phyloP scores from a whole-genome alignment of 805 yeast species.

The Lipomyces anomalus region DNA sequence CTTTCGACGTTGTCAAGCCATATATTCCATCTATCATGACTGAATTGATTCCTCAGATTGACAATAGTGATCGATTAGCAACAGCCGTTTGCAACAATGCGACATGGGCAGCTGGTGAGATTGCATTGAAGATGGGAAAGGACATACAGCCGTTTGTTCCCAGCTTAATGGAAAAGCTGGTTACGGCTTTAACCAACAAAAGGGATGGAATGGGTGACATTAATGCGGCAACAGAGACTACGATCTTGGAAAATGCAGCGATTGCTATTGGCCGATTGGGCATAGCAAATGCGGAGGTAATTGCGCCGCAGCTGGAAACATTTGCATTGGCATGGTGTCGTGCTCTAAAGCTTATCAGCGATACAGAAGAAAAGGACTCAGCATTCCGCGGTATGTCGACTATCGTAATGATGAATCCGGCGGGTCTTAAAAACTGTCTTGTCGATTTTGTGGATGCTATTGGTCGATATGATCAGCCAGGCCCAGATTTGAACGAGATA shows the following conservation, averaged over 20 bases:
- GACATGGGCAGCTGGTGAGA: slow-evolving; percentile 89
- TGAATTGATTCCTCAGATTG: slow-evolving; percentile 55
- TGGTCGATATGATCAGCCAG: slow-evolving; percentile 36
- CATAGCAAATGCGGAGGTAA: slow-evolving; percentile 49
- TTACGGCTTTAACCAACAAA: slow-evolving; percentile 32
- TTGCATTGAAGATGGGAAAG: slow-evolving; percentile 53
- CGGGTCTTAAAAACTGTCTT: slow-evolving; percentile 49
- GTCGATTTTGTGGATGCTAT: slow-evolving; percentile 54
- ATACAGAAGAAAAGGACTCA: slow-evolving; percentile 82
- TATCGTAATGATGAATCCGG: slow-evolving; percentile 60
- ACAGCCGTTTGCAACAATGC: slow-evolving; percentile 79
- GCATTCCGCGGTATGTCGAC: slow-evolving; percentile 80
- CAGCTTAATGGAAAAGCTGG: slow-evolving; percentile 50
- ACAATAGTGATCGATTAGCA: slow-evolving; percentile 41
- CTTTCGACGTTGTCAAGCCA: slow-evolving; percentile 39
- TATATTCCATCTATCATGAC: slow-evolving; percentile 32
- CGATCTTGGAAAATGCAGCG: slow-evolving; percentile 80
- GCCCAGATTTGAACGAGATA: slow-evolving; percentile 28
- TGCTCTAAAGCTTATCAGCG: slow-evolving; percentile 59
- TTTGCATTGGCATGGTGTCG: slow-evolving; percentile 66
- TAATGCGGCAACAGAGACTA: no score
- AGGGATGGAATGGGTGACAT: no score
- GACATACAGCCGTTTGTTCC: slow-evolving; percentile 48
- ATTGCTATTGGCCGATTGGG: slow-evolving; percentile 87
- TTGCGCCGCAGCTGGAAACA: slow-evolving; percentile 54